A percentile compares a stretch with the other conserved stretches of the same genome.
phyloP scores from a whole-genome alignment of 2,329 filamentous ascomycete species.

The Coniochaeta sp. region DNA sequence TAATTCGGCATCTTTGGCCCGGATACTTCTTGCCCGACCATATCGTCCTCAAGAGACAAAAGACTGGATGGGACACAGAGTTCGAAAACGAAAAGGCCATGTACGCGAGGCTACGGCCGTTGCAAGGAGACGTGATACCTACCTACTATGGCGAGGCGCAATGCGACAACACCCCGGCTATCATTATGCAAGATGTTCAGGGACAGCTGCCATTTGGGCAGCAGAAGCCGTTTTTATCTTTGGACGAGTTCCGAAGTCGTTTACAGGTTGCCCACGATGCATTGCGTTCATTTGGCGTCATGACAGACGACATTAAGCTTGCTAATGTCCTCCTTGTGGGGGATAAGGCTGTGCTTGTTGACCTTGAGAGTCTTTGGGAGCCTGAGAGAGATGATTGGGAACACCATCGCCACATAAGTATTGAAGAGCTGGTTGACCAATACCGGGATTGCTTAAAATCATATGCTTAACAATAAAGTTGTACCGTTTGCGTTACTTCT shows the following conservation, averaged over 20 bases:
- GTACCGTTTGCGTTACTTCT: background rate
- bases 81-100: constrained; percentile 11
- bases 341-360: background rate
- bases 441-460: background rate
- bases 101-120: constrained; percentile 3
- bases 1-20: background rate
- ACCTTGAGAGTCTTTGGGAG: background rate
- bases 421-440: background rate
- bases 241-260: background rate
- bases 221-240: background rate
- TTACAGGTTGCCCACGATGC: background rate
- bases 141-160: background rate
- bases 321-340: background rate
- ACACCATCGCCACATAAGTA: background rate
- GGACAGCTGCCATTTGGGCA: background rate
- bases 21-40: constrained; percentile 7
- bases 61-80: constrained; percentile 9
- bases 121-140: background rate
- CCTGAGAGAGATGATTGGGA: background rate
- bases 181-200: background rate
- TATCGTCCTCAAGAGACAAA: constrained; percentile 11
- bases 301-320: background rate
- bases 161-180: background rate
- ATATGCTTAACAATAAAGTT: background rate
- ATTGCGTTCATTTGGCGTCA: background rate